These are phyloP conservation scores for Camellia japonica DNA, from an alignment of 148 eudicot genomes.

Conservation along the genomic window DNA sequence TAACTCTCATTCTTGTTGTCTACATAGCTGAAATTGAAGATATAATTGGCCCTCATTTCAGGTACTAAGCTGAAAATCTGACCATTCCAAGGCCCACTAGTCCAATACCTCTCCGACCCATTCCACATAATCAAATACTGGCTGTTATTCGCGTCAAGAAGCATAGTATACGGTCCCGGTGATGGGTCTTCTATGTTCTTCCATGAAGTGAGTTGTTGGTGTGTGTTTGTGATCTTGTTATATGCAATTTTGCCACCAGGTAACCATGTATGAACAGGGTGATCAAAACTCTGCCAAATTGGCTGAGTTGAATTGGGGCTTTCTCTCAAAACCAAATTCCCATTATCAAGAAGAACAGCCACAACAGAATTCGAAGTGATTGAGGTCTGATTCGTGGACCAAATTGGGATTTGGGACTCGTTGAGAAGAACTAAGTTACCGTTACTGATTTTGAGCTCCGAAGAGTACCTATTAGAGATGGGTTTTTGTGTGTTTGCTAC, in stretches of 20 bases:
- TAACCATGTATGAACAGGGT: slow-evolving; percentile 48
- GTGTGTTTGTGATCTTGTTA: slow-evolving; percentile 22
- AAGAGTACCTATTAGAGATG: slow-evolving; percentile 24
- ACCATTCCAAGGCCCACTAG: slow-evolving; percentile 42
- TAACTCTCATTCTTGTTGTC: slow-evolving; percentile 51
- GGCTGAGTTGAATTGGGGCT: neutral
- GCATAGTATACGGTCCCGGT: slow-evolving; percentile 37
- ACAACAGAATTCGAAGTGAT: slow-evolving; percentile 18
- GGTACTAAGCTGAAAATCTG: slow-evolving; percentile 41
- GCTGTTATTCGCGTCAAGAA: slow-evolving; percentile 22
- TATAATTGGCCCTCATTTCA: slow-evolving; percentile 44
- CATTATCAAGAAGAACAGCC: slow-evolving; percentile 38
- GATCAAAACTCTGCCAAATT: slow-evolving; percentile 39
- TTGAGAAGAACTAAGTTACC: slow-evolving; percentile 42
- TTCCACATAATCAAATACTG: slow-evolving; percentile 42
- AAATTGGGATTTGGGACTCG: slow-evolving; percentile 26
- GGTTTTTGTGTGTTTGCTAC: slow-evolving; percentile 50
- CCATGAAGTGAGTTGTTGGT: slow-evolving; percentile 41
- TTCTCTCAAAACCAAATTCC: slow-evolving; percentile 3
- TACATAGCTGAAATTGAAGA: slow-evolving; percentile 45
- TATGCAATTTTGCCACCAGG: slow-evolving; percentile 41
- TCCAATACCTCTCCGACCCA: slow-evolving; percentile 25
- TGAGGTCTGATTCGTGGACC: slow-evolving; percentile 35
- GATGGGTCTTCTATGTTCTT: slow-evolving; percentile 20
- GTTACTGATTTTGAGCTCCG: slow-evolving; percentile 35